A percentile compares a stretch with the other conserved stretches of the same genome.
These are phyloP conservation scores for Euptelea pleiosperma DNA, from an alignment of 164 flowering plant genomes.

Conservation along the genomic window DNA sequence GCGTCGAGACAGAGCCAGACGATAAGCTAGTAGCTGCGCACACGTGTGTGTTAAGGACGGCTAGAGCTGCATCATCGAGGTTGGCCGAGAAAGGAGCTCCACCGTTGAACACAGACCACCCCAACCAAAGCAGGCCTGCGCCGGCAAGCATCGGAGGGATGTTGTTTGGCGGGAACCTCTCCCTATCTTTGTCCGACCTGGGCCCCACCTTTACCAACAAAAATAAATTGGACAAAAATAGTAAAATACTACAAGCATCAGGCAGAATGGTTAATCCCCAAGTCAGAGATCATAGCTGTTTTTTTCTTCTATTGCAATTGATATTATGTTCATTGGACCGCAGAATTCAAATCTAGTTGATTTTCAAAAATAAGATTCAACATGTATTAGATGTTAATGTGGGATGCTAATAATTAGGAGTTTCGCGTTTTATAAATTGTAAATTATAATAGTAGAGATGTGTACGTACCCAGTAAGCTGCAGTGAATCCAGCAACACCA, in stretches of 20 bases:
- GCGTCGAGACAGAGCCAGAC: constrained; percentile 46
- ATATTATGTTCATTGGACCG: too few species aligned
- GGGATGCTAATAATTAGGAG: too few species aligned
- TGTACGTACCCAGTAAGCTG: constrained; percentile 48
- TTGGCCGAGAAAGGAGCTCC: constrained; percentile 45
- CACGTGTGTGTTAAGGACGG: constrained; percentile 49
- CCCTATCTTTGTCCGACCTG: constrained; percentile 31
- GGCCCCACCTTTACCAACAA: constrained; percentile 46
- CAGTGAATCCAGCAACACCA: constrained; percentile 55
- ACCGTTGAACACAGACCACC: constrained; percentile 57
- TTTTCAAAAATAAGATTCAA: too few species aligned
- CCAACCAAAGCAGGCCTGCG: constrained; percentile 54
- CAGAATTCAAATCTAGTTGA: too few species aligned
- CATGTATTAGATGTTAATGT: too few species aligned
- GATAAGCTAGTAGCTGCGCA: constrained; percentile 49
- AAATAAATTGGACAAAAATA: too few species aligned
- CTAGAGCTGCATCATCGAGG: constrained; percentile 42
- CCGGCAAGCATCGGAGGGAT: constrained; percentile 48
- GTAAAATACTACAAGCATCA: too few species aligned
- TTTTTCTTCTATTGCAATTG: too few species aligned
- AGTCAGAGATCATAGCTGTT: too few species aligned
- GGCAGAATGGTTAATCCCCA: too few species aligned
- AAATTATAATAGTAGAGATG: too few species aligned
- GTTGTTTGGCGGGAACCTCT: constrained; percentile 31
- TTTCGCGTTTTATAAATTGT: too few species aligned